Percentiles rank a stretch among this genome's conserved stretches.
These are phyloP conservation scores for Clitopilus hobsonii DNA, from an alignment of 768 basidiomycete genomes.

Conservation along the genomic window DNA sequence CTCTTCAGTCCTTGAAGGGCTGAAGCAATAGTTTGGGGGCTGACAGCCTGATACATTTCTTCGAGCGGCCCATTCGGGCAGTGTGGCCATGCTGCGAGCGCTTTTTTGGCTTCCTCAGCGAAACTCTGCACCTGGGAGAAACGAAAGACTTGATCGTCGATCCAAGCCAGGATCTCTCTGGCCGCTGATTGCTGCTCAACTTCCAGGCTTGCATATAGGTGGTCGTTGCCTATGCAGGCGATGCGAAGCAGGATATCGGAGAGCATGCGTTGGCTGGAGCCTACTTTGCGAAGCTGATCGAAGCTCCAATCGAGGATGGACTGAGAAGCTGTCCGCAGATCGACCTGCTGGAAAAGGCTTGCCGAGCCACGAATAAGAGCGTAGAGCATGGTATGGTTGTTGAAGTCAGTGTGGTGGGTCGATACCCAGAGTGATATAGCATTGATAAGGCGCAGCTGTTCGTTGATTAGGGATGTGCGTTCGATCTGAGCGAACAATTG, in stretches of 20 bases:
- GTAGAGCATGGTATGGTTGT: conserved; percentile 57
- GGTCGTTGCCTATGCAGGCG: conserved; percentile 55
- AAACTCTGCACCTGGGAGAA: conserved; percentile 36
- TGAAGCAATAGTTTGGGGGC: conserved; percentile 41
- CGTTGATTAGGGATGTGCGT: conserved; percentile 69
- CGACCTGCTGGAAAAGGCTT: conserved; percentile 60
- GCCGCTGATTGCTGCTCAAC: conserved; percentile 29
- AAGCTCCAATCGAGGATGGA: conserved; percentile 81
- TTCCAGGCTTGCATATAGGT: conserved; percentile 25
- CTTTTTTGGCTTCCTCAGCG: conserved; percentile 41
- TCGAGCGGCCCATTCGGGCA: conserved; percentile 45
- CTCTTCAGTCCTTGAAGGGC: conserved; percentile 58
- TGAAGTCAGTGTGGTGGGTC: conserved; percentile 49
- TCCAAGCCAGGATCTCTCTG: conserved; percentile 53
- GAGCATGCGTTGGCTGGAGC: conserved; percentile 45
- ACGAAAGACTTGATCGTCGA: conserved; percentile 47
- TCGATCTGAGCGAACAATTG: conserved; percentile 67
- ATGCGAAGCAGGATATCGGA: conserved; percentile 70
- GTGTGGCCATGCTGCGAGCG: conserved; percentile 75
- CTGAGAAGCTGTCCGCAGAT: conserved; percentile 64
- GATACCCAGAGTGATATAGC: conserved; percentile 73
- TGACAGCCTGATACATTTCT: conserved; percentile 39
- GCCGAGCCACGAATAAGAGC: conserved; percentile 64
- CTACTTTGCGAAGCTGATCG: conserved; percentile 36
- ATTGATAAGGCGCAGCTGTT: conserved; percentile 74